Evolutionary conservation across 2,329 filamentous ascomycete genomes (phyloP), one percentile per base, ranked within the genome.

Genomic region (Ophiosphaerella korrae): DNA sequence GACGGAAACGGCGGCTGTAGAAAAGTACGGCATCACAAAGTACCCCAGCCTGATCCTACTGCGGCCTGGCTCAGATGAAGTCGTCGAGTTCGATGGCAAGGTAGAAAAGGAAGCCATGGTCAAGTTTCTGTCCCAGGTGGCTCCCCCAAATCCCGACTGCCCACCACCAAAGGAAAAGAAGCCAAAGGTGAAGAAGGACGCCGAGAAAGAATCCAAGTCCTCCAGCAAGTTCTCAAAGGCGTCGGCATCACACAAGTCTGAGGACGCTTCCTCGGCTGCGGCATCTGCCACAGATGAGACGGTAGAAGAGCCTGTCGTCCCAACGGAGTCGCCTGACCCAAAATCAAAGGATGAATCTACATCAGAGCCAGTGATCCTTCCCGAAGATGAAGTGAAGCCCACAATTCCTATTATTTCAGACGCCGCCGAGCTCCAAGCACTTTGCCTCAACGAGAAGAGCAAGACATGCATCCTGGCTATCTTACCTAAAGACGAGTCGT

Each of bases 21-120:
- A 89, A 52, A 83, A 84, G 50, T 97, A 93, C 68, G 88, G 85
- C 35, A 81, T 99, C 53, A 79, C 82, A 13, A 85, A 87, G 43
- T 96, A 90, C 70, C 95, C 94, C 0, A 86, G 88, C 0, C 78
- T 99, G 37, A 78, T 97, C 3, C 83, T 97, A 13, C 75, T 99
- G 5, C 89, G 91, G 0, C 88, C 85, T 23, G 85, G 84, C 18
- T 81, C 85, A 42, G 80, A 86, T 43, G 85, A 91, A 16, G 80
- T 85, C 3, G 78, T 94, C 48, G 77, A 86, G 37, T 96, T 96
- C 69, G 80, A 89, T 24, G 93, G 92, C 36, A 88, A 94, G 60
- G 78, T 96, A 71, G 94, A 92, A 74, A 96, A 96, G 78, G 85
- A 87, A 14, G 82, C 83, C 31, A 88, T 99, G 74, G 79, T 92